Conservation (phyloP, 306 rosid species). For the Adenanthera pavonina region DNA sequence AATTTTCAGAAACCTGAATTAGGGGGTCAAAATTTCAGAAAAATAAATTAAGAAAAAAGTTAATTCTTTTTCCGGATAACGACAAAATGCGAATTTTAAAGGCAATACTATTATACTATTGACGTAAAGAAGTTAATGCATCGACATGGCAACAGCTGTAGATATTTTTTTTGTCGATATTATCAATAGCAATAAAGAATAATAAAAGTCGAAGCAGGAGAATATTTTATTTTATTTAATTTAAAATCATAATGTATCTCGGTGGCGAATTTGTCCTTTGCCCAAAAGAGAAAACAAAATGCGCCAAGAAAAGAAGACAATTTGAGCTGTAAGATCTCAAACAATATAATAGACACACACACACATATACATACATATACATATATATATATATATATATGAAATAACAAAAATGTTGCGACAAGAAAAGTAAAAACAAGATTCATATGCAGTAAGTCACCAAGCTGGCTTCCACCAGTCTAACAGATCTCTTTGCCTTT, state of each 20-base stretch:
- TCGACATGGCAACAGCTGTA: background rate
- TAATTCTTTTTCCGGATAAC: too few species aligned
- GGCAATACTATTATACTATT: background rate
- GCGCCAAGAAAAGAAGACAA: background rate
- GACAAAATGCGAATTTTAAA: too few species aligned
- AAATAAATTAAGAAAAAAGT: too few species aligned
- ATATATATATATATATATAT: too few species aligned
- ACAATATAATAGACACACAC: background rate
- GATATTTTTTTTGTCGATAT: background rate
- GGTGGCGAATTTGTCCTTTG: background rate
- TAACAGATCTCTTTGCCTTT: slow-evolving; percentile 33
- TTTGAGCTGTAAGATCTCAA: background rate
- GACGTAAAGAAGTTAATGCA: background rate
- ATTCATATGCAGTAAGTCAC: background rate
- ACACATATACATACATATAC: too few species aligned
- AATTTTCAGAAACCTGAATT: too few species aligned
- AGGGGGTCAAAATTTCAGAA: too few species aligned
- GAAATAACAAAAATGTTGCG: background rate
- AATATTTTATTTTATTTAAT: background rate
- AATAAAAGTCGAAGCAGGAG: background rate
- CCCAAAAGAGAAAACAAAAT: background rate
- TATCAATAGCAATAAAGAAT: background rate
- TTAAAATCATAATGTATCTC: background rate
- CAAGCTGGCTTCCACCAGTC: slow-evolving; percentile 34
- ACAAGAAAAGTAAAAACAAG: background rate